Evolutionary conservation across 2,329 filamentous ascomycete species (phyloP), one percentile per base, ranked within the genome.

Genomic region (Epichloe typhina): DNA sequence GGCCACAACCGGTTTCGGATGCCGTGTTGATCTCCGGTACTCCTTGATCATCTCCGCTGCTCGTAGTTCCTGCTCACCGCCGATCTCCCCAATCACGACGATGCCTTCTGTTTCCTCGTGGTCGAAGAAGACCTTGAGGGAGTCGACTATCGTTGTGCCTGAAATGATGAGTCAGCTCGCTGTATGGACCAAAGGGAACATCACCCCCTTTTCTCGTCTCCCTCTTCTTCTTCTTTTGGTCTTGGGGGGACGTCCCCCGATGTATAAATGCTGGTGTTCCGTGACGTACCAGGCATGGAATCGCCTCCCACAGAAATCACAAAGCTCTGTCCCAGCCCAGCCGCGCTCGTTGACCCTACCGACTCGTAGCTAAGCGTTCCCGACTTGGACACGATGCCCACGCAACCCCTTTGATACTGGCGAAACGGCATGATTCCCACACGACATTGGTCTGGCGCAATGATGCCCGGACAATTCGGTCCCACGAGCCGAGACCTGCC

Each of bases 301-400:
- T 90, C 86, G 2, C 86, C 86, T 3, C 86, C 86, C 71, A 90
- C 83, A 15, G 84, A 85, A 43, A 90, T 81, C 41, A 84, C 86
- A 6, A 89, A 68, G 59, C 83, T 88, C 64, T 91, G 86, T 0
- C 86, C 86, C 1, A 90, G 69, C 0, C 86, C 85, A n/a, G 79
- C 82, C 54, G 81, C 73, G 6, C 83, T 86, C 23, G 86, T 81
- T 1, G 84, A 82, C 0, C 83, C 86, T 1, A 89, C 86, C 2
- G 86, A 80, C 63, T 91, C 86, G 59, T 90, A 91, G 54, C 84
- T 88, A 40, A 91, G 68, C 0, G 86, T 91, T 1, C 86, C 86
- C 0, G 84, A 88, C 62, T 88, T 89, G n/a, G 84, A 84, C 3
- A 87, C 78, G 50, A 91, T 86, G 2, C 85, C 86, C 21, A 91